A percentile compares a stretch with the other conserved stretches of the same genome.
These are phyloP conservation scores for Scedosporium boydii DNA, from an alignment of 2,329 filamentous ascomycete genomes.

Conservation along the genomic window DNA sequence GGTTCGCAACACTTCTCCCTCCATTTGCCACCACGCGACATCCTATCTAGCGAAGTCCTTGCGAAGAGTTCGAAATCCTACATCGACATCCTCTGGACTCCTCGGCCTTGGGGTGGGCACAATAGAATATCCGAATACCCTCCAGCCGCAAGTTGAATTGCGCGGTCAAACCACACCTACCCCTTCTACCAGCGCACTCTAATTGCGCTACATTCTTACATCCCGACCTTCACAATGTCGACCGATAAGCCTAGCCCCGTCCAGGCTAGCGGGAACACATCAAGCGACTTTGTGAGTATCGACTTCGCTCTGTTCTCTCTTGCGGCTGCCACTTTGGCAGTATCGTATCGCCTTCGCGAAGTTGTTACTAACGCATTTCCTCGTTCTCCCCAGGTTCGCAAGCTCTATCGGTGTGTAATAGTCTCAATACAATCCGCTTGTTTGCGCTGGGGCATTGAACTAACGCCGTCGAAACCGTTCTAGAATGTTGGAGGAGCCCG, in stretches of 20 bases:
- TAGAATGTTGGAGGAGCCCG: conserved; percentile 94
- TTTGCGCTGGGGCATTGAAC: too few relatives aligned
- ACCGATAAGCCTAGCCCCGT: conserved; percentile 1
- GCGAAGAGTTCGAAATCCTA: too few relatives aligned
- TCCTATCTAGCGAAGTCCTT: too few relatives aligned
- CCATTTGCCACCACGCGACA: too few relatives aligned
- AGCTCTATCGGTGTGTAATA: conserved; percentile 74
- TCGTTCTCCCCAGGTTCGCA: conserved; percentile 63
- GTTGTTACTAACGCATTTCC: conserved; percentile 17
- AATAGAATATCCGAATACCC: too few relatives aligned
- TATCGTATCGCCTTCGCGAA: background rate
- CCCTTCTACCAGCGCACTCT: too few relatives aligned
- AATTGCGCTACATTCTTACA: background rate
- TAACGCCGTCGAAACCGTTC: background rate
- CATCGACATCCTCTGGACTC: too few relatives aligned
- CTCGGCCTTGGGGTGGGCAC: too few relatives aligned
- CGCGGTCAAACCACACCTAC: too few relatives aligned
- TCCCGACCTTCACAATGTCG: background rate
- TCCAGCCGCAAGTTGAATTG: too few relatives aligned
- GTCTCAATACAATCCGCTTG: too few relatives aligned
- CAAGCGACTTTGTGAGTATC: conserved; percentile 83
- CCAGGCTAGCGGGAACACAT: conserved; percentile 55
- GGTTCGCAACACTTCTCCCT: too few relatives aligned
- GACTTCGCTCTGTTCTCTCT: background rate
- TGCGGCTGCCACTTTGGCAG: conserved; percentile 1